Conservation (phyloP, 441 rosid species). For the Melastoma candidum region DNA sequence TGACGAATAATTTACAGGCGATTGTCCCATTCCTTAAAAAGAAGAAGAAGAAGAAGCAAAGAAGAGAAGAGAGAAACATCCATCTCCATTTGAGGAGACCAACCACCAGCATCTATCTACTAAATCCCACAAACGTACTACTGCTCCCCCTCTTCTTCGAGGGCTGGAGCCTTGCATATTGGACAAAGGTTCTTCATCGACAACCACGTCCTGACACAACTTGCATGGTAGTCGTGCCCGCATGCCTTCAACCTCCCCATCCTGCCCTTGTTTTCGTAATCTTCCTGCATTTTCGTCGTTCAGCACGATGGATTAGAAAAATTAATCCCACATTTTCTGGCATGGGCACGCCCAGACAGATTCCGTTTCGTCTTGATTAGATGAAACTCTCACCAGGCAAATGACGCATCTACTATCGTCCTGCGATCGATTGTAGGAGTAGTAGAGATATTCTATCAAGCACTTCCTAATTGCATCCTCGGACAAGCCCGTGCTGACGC, state of each 20-base stretch:
- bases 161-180: conserved; percentile 66
- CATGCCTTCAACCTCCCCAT: conserved; percentile 49
- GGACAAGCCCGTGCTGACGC: conserved; percentile 70
- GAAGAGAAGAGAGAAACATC: too few relatives aligned
- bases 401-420: conserved; percentile 56
- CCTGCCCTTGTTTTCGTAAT: conserved; percentile 52
- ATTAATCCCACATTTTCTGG: neutral
- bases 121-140: conserved; percentile 4
- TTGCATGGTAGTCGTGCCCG: conserved; percentile 67
- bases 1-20: too few relatives aligned
- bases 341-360: neutral
- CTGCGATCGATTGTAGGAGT: conserved; percentile 30
- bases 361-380: neutral
- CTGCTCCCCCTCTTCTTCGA: conserved; percentile 26
- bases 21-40: too few relatives aligned
- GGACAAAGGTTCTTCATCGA: conserved; percentile 83
- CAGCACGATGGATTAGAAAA: neutral
- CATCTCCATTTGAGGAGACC: too few relatives aligned
- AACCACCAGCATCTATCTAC: too few relatives aligned
- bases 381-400: conserved; percentile 59
- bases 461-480: conserved; percentile 46
- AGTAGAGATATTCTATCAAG: conserved; percentile 37
- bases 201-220: conserved; percentile 80
- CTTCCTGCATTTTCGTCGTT: conserved; percentile 39
- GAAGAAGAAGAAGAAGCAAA: too few relatives aligned